These are phyloP conservation scores for Raphanus hybrid DNA, from an alignment of 441 rosid genomes.

Conservation along the genomic window DNA sequence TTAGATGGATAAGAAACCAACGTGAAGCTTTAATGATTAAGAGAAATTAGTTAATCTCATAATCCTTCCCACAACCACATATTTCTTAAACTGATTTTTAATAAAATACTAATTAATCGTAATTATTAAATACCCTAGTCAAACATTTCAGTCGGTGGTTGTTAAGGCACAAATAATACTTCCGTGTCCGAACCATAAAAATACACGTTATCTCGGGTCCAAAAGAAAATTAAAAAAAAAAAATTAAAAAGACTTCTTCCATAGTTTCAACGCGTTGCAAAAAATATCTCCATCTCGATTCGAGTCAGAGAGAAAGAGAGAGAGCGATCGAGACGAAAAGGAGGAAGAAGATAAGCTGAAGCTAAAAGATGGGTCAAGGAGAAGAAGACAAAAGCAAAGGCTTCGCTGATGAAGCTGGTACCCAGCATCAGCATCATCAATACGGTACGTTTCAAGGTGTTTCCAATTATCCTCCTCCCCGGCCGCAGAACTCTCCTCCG, in stretches of 20 bases:
- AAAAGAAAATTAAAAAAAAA: constrained; percentile 4
- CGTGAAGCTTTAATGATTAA: not conserved
- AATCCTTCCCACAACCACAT: constrained; percentile 17
- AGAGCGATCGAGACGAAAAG: constrained; percentile 19
- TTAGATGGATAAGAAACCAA: constrained; percentile 1
- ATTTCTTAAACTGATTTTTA: not conserved
- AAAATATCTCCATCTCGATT: not conserved
- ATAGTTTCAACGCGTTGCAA: constrained; percentile 27
- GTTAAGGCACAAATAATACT: not conserved
- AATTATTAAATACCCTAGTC: not conserved
- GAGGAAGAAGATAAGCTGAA: constrained; percentile 12
- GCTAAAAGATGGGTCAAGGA: constrained; percentile 40
- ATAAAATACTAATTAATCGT: not conserved
- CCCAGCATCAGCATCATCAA: constrained; percentile 44
- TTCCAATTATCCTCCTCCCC: constrained; percentile 64
- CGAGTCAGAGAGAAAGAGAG: constrained; percentile 13
- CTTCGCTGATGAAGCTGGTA: constrained; percentile 40
- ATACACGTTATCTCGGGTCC: constrained; percentile 10
- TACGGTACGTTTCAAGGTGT: constrained; percentile 97
- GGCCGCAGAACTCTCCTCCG: constrained; percentile 54
- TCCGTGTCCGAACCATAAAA: constrained; percentile 4
- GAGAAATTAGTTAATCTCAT: not conserved
- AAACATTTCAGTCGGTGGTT: constrained; percentile 16
- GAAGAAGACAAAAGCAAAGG: constrained; percentile 55
- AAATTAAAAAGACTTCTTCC: not conserved